A percentile compares a stretch with the other conserved stretches of the same genome.
Evolutionary conservation across 805 yeast species (phyloP).

Genomic region (Kodamaea jinghongensis): DNA sequence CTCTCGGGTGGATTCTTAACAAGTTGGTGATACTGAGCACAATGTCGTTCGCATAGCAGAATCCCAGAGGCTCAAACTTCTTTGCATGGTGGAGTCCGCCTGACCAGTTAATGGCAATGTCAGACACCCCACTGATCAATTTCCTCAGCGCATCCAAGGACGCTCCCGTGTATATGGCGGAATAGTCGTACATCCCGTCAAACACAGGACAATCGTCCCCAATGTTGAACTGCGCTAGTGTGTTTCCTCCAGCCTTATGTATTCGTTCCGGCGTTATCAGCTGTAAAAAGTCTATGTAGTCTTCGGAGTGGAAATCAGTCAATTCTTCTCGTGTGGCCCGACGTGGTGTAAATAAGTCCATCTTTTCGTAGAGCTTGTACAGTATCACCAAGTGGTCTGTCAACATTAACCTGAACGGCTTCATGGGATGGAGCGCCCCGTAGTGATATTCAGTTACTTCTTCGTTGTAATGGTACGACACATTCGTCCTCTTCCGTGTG

Average conservation of each 20-base stretch:
- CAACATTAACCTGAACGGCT: constrained; percentile 88
- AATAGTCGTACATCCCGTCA: constrained; percentile 91
- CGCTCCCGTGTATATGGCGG: constrained; percentile 88
- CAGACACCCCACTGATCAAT: constrained; percentile 80
- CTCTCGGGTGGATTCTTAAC: constrained; percentile 86
- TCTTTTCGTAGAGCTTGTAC: constrained; percentile 79
- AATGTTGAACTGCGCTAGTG: constrained; percentile 67
- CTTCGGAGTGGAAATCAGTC: constrained; percentile 79
- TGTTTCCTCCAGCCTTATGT: constrained; percentile 52
- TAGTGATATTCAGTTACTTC: constrained; percentile 79
- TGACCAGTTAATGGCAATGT: constrained; percentile 93
- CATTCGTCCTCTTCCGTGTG: constrained; percentile 48
- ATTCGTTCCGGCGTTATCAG: constrained; percentile 74
- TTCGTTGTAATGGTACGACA: constrained; percentile 86
- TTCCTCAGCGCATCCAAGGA: constrained; percentile 90
- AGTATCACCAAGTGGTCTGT: constrained; percentile 88
- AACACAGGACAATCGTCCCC: constrained; percentile 95
- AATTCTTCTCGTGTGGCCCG: constrained; percentile 81
- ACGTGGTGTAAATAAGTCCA: constrained; percentile 87
- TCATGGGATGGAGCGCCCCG: constrained; percentile 97
- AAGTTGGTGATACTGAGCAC: constrained; percentile 84
- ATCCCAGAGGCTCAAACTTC: constrained; percentile 90
- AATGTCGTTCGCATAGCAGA: constrained; percentile 93
- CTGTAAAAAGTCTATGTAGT: constrained; percentile 75
- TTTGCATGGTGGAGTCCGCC: constrained; percentile 98